These are phyloP conservation scores for Diplogelasinospora grovesii DNA, from an alignment of 495 filamentous ascomycete species.

Conservation along the genomic window DNA sequence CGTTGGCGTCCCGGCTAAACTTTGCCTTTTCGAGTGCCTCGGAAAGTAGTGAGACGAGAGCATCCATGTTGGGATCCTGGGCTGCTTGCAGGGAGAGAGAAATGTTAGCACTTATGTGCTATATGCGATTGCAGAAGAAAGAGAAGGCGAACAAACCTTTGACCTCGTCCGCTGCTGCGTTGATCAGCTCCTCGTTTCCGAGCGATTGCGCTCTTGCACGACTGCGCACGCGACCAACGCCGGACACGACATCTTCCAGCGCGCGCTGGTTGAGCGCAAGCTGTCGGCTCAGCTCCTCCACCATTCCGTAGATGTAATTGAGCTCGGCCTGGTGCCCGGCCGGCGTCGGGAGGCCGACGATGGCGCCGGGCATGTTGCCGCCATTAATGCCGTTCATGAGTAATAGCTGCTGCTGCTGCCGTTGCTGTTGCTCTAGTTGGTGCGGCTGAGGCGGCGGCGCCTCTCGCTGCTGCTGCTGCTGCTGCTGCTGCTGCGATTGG, in stretches of 20 bases:
- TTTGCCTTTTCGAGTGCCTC: conserved; percentile 48
- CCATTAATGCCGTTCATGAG: conserved; percentile 57
- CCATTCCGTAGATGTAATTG: conserved; percentile 76
- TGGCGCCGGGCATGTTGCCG: conserved; percentile 36
- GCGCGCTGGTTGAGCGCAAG: conserved; percentile 71
- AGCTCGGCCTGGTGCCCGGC: conserved; percentile 84
- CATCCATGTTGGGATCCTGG: conserved; percentile 46
- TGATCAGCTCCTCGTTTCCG: conserved; percentile 46
- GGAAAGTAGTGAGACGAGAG: conserved; percentile 43
- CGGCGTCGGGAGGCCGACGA: conserved; percentile 55
- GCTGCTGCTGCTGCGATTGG: conserved; percentile 6
- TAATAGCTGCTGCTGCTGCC: conserved; percentile 24
- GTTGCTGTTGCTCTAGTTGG: conserved; percentile 6
- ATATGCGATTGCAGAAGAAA: background rate
- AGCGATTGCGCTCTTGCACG: conserved; percentile 39
- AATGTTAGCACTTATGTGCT: conserved; percentile 3
- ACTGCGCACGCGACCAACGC: conserved; percentile 48
- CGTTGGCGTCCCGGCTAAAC: conserved; percentile 45
- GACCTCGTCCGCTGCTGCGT: conserved; percentile 40
- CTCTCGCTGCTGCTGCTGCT: conserved; percentile 5
- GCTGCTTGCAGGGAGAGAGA: conserved; percentile 19
- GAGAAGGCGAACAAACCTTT: conserved; percentile 30
- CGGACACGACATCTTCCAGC: conserved; percentile 65
- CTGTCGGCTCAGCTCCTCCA: conserved; percentile 70
- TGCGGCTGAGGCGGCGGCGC: conserved; percentile 5